phyloP scores from a whole-genome alignment of 257 asterid species.

The Scutellaria baicalensis region DNA sequence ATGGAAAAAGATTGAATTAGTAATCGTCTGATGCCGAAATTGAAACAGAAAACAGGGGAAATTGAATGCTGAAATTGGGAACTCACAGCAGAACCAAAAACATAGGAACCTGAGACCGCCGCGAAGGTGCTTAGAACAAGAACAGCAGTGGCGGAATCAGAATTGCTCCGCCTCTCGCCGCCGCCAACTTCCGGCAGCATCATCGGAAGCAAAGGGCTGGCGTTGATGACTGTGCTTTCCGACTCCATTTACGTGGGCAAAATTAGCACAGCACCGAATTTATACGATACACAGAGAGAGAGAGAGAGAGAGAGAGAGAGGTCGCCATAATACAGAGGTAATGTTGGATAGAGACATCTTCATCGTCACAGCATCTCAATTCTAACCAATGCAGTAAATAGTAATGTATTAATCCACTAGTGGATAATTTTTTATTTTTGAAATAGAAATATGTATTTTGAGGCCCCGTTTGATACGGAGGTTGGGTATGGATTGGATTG shows the following conservation, averaged over 20 bases:
- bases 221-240: conserved; percentile 4
- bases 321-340: no score
- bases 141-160: conserved; percentile 37
- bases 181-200: conserved; percentile 20
- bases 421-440: no score
- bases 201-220: conserved; percentile 28
- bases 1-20: background rate
- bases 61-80: background rate
- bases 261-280: no score
- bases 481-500: no score
- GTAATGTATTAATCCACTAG: no score
- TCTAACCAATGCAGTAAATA: no score
- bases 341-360: background rate
- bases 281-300: no score
- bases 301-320: background rate
- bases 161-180: conserved; percentile 19
- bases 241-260: conserved; percentile 37
- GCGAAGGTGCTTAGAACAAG: conserved; percentile 63
- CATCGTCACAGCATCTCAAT: no score
- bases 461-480: no score
- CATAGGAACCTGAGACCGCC: conserved; percentile 80
- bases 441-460: no score
- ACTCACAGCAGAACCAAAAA: conserved; percentile 87
- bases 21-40: background rate
- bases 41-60: background rate